Evolutionary conservation across 2,329 filamentous ascomycete species (phyloP), one percentile per base, ranked within the genome.

Genomic region (Pseudogymnoascus sp.): DNA sequence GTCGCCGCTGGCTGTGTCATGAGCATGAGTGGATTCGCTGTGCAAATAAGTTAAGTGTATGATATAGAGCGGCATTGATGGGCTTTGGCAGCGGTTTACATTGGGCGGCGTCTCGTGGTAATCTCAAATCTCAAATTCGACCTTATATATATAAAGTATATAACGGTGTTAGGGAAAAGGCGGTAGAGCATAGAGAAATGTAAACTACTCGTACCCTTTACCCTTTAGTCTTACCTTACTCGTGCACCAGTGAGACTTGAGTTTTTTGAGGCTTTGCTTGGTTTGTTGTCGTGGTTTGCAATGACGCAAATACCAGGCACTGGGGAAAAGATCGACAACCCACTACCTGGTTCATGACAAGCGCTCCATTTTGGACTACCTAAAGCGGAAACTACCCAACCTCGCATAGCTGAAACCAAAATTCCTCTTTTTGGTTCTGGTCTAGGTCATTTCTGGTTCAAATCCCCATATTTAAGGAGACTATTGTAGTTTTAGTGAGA

Each of bases 61-160:
- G 60, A 50, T 61, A 63, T 33, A 61, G 61, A 50, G 24, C 40
- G 21, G 24, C 38, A 47, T 42, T 40, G 26, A 19, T 50, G 26
- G 1, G 50, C 50, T 33, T 56, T 13, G 7, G 10, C 50, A 33
- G 50, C 50, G 50, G 19, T 44, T 62, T 62, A 53, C 61, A 62
- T 62, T 62, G 21, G 61, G 40, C 42, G 61, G 42, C 40, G 61
- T 62, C 47, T 62, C 14, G 64, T 66, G 81, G 50, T 56, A 56
- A 56, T 56, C 50, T 56, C 50, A 56, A 56, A 33, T 56, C 50
- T 56, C 50, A 56, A 56, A 56, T 13, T 56, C n/a, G n/a, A 33
- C 50, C 50, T 56, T 35, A 29, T 56, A 56, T 56, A 56, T 47
- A 53, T 53, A 31, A 56, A 11, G 5, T 33, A 56, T 56, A 35